Base-by-base conservation (phyloP, 495 filamentous ascomycete species). In the Neurospora cerealis region DNA sequence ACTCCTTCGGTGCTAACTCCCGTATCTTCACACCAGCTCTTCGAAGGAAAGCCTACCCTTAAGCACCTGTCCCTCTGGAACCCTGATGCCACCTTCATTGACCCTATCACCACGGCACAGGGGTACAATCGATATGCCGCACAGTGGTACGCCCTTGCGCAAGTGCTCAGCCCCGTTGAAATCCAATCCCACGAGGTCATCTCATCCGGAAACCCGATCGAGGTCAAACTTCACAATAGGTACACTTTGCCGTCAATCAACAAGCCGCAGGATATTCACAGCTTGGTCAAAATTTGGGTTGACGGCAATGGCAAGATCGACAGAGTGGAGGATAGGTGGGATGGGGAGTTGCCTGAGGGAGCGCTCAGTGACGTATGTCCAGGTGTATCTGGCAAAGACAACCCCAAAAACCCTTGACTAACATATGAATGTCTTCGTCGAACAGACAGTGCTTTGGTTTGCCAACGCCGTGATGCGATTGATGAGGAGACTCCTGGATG, bases 241-340 rank as follows among this genome's bases (percentile, higher is more conserved):
- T 90, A 90, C 77, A 83, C 83, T 4, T 72, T 89, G 9, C 88
- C 88, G 78, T 86, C 85, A 0, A 77, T 89, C 42, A 81, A 81
- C 8, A 87, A 82, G 74, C 85, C 87, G 77, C 82, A 88, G 81
- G 85, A 79, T 17, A 89, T 90, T 42, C 73, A 82, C 44, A 86
- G 83, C 71, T 77, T 80, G 34, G 78, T 90, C 28, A 79, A 81
- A n/a, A 87, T 89, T 60, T 79, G 81, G 54, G 79, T 81, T 8
- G 80, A 81, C 71, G 78, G 78, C 36, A 78, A 79, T 5, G 83
- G 82, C 28, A 86, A 83, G 79, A 89, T 90, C 54, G 80, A 78
- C 15, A 85, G 82, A 73, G 82, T 90, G 9, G 86, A 89, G 79
- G 88, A 90, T 75, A 82, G 83, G 73, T 90, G 89, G 89, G 81